phyloP scores from a whole-genome alignment of 805 yeast genomes.

The Sungouiella thailandica region DNA sequence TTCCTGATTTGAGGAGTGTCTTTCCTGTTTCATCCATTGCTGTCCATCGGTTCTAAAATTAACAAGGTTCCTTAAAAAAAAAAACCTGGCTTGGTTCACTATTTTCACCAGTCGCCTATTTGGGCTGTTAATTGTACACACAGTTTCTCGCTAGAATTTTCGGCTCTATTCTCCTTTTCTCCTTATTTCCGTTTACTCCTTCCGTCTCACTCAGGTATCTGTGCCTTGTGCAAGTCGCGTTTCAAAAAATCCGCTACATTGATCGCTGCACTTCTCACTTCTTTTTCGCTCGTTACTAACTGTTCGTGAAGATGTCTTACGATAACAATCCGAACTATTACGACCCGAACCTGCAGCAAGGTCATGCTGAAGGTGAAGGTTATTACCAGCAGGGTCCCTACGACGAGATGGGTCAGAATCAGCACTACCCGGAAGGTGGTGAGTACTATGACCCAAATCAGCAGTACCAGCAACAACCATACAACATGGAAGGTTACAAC shows the following conservation, averaged over 20 bases:
- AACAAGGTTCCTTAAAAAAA: neutral
- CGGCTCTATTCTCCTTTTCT: too few species aligned
- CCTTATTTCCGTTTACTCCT: too few species aligned
- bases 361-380: slow-evolving; percentile 22
- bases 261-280: neutral
- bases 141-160: too few species aligned
- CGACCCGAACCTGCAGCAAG: slow-evolving; percentile 25
- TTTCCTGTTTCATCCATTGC: slow-evolving; percentile 4
- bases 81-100: too few species aligned
- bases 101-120: too few species aligned
- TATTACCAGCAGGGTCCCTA: slow-evolving; percentile 40
- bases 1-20: slow-evolving; percentile 1
- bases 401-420: slow-evolving; percentile 26
- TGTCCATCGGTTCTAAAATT: slow-evolving; percentile 1
- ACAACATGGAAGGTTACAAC: slow-evolving; percentile 45
- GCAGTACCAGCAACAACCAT: slow-evolving; percentile 47
- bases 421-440: slow-evolving; percentile 32
- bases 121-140: too few species aligned
- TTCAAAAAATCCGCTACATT: too few species aligned
- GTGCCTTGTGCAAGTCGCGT: too few species aligned
- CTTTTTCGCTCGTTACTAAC: slow-evolving; percentile 17
- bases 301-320: slow-evolving; percentile 47
- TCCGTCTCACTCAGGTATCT: too few species aligned
- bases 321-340: slow-evolving; percentile 46
- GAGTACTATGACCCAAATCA: slow-evolving; percentile 49